Conservation (phyloP, 73 alveolate genomes). For the Paramecium tetraurelia region DNA sequence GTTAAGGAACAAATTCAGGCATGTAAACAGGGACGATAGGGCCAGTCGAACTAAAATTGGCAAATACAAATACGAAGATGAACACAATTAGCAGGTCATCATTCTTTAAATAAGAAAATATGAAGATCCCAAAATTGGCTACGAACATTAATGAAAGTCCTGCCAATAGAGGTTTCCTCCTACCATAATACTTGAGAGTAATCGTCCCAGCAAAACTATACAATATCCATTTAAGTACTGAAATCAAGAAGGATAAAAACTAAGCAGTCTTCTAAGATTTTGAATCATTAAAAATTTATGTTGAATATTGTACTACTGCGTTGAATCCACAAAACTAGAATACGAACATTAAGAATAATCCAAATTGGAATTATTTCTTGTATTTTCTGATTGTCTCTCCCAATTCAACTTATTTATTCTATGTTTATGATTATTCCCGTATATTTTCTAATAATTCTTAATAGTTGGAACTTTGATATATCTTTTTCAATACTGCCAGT, state of each 20-base stretch:
- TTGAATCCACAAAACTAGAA: slow-evolving; percentile 45
- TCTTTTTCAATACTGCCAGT: background rate
- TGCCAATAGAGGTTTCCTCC: slow-evolving; percentile 30
- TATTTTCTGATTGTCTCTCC: background rate
- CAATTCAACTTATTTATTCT: background rate
- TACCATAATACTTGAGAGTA: background rate
- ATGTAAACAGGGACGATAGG: slow-evolving; percentile 30
- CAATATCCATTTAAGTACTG: background rate
- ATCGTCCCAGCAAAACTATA: slow-evolving; percentile 10
- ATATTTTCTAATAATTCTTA: background rate
- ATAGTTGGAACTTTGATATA: background rate
- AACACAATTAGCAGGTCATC: background rate
- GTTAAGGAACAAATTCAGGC: background rate
- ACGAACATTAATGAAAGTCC: background rate
- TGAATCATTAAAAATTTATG: background rate
- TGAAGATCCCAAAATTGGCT: background rate
- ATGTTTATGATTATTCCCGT: background rate
- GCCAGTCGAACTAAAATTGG: slow-evolving; percentile 28
- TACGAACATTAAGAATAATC: slow-evolving; percentile 13
- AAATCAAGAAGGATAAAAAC: background rate
- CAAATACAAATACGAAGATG: slow-evolving; percentile 1
- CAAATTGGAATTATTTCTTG: background rate
- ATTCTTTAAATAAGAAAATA: background rate
- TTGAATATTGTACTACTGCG: slow-evolving; percentile 36
- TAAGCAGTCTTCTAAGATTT: background rate